Base-by-base conservation (phyloP, 345 rosid genomes). In the Camelina hispida region DNA sequence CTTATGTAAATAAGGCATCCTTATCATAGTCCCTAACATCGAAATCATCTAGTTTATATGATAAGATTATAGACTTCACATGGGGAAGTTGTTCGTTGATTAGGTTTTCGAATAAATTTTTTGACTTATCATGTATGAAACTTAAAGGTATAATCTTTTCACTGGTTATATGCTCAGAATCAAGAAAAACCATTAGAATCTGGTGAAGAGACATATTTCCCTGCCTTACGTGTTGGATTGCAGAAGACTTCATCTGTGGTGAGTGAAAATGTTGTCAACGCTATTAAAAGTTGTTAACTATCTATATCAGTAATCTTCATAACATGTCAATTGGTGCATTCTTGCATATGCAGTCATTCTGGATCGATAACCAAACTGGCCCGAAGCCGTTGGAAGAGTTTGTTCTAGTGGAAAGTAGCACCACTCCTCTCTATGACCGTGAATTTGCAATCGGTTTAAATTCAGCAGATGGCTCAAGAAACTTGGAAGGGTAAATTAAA, bases 351-450 rank as follows among this genome's bases (percentile, higher is more conserved):
- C 77, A 93, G 99, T 86, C 96, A 47, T 95, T 90, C 81, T 89
- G 96, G 96, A 87, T 96, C 54, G 98, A 92, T 83, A 85, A 86
- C 54, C 88, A 84, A 85, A 80, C 88, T 48, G 78, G 78, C 72
- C 78, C 77, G 40, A 68, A 62, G 73, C 78, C 58, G 5, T 74
- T 67, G 69, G 70, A 71, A 64, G 87, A 61, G 35, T 73, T 79
- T 30, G 66, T 80, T 75, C 78, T 83, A 18, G 77, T 82, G 55
- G 89, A 90, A 76, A 63, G 84, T 75, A 80, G 81, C 78, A 69
- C 64, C 35, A 88, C 87, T 51, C 99, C 98, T 37, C 87, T 89
- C 58, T 93, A 96, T 87, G 97, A 96, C 76, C 99, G 99, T 79
- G 88, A 86, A 77, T 91, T 75, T 78, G 67, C 90, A 22, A 66